Conservation (phyloP, 2,329 filamentous ascomycete genomes). For the Penicillium italicum region DNA sequence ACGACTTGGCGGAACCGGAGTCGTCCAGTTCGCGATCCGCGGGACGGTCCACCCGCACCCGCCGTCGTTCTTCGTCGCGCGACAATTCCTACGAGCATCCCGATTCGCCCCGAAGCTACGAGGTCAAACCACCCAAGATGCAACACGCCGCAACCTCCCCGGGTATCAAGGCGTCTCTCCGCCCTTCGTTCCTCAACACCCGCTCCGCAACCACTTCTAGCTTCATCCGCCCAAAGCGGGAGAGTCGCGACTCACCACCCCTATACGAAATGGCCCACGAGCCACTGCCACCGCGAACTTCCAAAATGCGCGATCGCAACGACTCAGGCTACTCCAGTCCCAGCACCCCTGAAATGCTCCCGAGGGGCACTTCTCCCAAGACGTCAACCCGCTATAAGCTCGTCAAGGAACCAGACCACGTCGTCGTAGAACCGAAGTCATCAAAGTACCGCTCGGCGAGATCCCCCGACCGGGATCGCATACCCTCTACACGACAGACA, state of each 20-base stretch:
- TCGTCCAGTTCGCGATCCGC: conserved; percentile 29
- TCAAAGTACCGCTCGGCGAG: conserved; percentile 26
- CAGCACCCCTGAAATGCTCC: conserved; percentile 40
- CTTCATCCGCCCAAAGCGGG: conserved; percentile 29
- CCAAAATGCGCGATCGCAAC: conserved; percentile 38
- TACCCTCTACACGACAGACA: conserved; percentile 15
- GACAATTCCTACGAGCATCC: conserved; percentile 33
- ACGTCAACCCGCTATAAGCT: conserved; percentile 34
- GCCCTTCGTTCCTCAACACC: conserved; percentile 30
- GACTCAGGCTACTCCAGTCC: conserved; percentile 48
- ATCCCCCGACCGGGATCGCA: conserved; percentile 30
- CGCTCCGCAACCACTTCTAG: conserved; percentile 33
- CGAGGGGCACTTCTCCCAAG: conserved; percentile 34
- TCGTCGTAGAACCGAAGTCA: conserved; percentile 27
- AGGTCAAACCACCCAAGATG: conserved; percentile 35
- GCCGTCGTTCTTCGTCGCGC: conserved; percentile 29
- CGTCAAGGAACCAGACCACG: conserved; percentile 26
- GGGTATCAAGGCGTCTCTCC: conserved; percentile 28
- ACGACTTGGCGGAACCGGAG: conserved; percentile 33
- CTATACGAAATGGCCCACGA: conserved; percentile 29
- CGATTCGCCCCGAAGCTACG: conserved; percentile 23
- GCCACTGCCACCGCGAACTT: conserved; percentile 30
- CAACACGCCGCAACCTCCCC: conserved; percentile 36
- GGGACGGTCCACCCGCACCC: conserved; percentile 29
- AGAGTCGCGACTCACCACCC: conserved; percentile 19